phyloP scores from a whole-genome alignment of 2,329 filamentous ascomycete genomes.

The Pseudogymnoascus sp. region DNA sequence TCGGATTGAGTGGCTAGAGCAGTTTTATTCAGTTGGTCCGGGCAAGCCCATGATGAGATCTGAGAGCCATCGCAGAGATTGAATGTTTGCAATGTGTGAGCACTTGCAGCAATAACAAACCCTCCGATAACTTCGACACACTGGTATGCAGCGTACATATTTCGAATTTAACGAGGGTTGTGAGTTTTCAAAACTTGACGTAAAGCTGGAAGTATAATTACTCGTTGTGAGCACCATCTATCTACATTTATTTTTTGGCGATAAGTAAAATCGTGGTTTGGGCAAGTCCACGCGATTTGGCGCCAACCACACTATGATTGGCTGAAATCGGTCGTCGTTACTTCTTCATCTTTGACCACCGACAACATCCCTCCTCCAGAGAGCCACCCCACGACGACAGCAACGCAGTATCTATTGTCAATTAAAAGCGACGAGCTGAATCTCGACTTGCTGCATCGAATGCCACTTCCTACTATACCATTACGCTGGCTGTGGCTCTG shows the following conservation, averaged over 20 bases:
- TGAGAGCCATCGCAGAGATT: constrained; percentile 49
- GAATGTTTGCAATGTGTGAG: constrained; percentile 64
- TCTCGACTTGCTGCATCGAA: background rate
- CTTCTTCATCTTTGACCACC: background rate
- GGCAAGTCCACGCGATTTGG: constrained; percentile 9
- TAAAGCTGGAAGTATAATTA: background rate
- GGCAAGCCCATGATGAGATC: constrained; percentile 39
- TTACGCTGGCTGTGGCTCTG: background rate
- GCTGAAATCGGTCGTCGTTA: background rate
- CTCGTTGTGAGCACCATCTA: background rate
- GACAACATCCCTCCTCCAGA: background rate
- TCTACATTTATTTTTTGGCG: constrained; percentile 1
- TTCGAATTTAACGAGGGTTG: constrained; percentile 12
- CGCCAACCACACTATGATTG: background rate
- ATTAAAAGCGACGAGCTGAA: constrained; percentile 3
- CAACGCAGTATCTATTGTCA: background rate
- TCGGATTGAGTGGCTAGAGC: background rate
- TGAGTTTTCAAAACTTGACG: background rate
- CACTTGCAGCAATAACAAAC: constrained; percentile 66
- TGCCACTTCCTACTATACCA: background rate
- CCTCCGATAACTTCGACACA: constrained; percentile 47
- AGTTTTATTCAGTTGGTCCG: constrained; percentile 11
- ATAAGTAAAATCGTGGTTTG: background rate
- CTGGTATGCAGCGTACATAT: constrained; percentile 57
- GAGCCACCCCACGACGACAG: background rate